Percentiles rank a stretch among this genome's conserved stretches.
phyloP scores from a whole-genome alignment of 805 yeast genomes.

The Candida ovalis region DNA sequence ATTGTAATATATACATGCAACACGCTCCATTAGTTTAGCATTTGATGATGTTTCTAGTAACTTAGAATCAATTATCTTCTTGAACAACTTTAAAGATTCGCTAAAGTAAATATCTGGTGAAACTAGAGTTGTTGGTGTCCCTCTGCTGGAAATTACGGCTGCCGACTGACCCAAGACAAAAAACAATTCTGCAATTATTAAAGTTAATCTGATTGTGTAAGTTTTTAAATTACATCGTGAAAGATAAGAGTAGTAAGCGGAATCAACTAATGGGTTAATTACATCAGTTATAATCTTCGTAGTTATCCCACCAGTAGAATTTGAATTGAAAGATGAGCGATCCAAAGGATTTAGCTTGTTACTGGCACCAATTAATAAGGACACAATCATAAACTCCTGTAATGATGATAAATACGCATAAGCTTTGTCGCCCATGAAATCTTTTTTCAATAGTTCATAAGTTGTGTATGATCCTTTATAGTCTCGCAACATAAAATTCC shows the following conservation, averaged over 20 bases:
- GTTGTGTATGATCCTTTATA: slow-evolving; percentile 79
- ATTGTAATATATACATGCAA: slow-evolving; percentile 29
- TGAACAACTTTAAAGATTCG: slow-evolving; percentile 43
- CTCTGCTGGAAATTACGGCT: slow-evolving; percentile 5
- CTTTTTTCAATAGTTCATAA: slow-evolving; percentile 78
- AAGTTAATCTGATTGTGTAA: slow-evolving; percentile 64
- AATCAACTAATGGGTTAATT: slow-evolving; percentile 61
- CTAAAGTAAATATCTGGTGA: slow-evolving; percentile 38
- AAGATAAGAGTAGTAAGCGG: slow-evolving; percentile 68
- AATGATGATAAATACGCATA: slow-evolving; percentile 78
- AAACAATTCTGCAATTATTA: slow-evolving; percentile 70
- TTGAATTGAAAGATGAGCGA: slow-evolving; percentile 18
- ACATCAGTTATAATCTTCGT: slow-evolving; percentile 49
- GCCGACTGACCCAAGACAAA: slow-evolving; percentile 36
- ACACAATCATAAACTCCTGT: slow-evolving; percentile 83
- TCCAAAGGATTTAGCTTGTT: slow-evolving; percentile 43
- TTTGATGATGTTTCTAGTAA: slow-evolving; percentile 42
- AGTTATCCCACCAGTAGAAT: slow-evolving; percentile 33
- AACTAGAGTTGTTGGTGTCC: not conserved
- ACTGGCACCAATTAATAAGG: slow-evolving; percentile 57
- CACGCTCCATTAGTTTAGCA: slow-evolving; percentile 35
- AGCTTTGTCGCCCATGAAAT: slow-evolving; percentile 71
- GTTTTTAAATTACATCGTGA: slow-evolving; percentile 68
- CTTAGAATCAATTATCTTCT: slow-evolving; percentile 42
- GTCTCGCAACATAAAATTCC: slow-evolving; percentile 88